These are phyloP conservation scores for Gossypioides kirkii DNA, from an alignment of 345 rosid genomes.

Conservation along the genomic window DNA sequence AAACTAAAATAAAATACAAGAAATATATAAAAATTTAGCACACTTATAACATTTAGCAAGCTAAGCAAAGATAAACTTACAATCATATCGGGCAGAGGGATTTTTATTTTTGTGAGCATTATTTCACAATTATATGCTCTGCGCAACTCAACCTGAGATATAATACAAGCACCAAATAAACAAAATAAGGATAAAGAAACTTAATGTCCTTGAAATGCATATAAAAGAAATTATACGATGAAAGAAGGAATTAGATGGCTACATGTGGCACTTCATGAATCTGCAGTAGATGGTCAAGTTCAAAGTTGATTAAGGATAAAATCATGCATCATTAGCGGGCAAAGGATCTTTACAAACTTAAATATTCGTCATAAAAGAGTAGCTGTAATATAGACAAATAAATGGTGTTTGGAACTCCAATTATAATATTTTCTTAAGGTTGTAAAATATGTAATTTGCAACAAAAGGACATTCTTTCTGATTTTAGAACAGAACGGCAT, in stretches of 20 bases:
- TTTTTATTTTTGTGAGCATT: constrained; percentile 91
- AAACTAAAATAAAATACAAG: neutral
- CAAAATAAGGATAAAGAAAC: neutral
- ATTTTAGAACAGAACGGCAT: neutral
- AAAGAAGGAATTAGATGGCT: neutral
- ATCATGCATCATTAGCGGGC: neutral
- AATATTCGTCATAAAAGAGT: neutral
- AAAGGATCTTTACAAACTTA: neutral
- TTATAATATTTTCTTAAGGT: neutral
- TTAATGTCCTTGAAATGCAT: constrained; percentile 1
- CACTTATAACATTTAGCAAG: neutral
- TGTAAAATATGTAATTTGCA: neutral
- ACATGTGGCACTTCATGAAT: neutral
- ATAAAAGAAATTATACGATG: neutral
- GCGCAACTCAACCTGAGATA: constrained; percentile 83
- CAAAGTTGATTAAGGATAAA: neutral
- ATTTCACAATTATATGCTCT: constrained; percentile 98
- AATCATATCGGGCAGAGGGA: constrained; percentile 90
- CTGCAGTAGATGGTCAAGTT: neutral
- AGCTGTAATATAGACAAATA: neutral
- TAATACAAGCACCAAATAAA: constrained; percentile 17
- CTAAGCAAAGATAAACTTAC: constrained; percentile 51
- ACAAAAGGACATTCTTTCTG: neutral
- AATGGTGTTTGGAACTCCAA: neutral
- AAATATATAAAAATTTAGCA: neutral